Evolutionary conservation across 208 protist genomes (phyloP).

Genomic region (Leishmania aethiopica): DNA sequence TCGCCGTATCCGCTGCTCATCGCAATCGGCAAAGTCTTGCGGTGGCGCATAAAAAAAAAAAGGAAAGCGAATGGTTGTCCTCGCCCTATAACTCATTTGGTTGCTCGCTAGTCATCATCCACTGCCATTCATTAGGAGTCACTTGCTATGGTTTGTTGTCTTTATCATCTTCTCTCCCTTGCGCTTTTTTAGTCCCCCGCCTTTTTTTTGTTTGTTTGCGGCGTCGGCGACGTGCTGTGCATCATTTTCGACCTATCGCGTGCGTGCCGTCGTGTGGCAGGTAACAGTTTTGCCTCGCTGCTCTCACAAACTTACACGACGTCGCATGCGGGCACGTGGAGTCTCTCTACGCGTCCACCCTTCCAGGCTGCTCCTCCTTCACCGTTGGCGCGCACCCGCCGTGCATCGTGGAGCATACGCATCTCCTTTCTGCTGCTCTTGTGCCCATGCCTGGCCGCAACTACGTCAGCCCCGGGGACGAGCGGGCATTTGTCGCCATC

Average conservation of each 20-base stretch:
- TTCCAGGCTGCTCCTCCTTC: background rate
- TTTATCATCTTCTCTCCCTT: background rate
- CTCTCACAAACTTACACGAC: background rate
- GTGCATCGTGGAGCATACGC: background rate
- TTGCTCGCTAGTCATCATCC: background rate
- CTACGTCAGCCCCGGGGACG: slow-evolving; percentile 65
- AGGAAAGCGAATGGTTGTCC: background rate
- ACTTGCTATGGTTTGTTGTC: background rate
- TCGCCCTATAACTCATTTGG: background rate
- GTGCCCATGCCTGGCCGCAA: slow-evolving; percentile 10
- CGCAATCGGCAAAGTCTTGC: background rate
- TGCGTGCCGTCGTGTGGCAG: background rate
- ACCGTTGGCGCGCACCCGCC: background rate
- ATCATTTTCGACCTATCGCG: background rate
- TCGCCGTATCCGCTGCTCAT: background rate
- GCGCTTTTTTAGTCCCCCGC: background rate
- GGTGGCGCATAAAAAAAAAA: background rate
- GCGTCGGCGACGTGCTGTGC: background rate
- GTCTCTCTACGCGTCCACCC: background rate
- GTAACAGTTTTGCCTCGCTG: too few relatives aligned
- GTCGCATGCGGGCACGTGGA: background rate
- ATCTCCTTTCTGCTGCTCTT: background rate
- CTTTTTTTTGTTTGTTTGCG: background rate
- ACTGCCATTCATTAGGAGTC: background rate
- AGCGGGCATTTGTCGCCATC: slow-evolving; percentile 64